A percentile compares a stretch with the other conserved stretches of the same genome.
Evolutionary conservation across 2,329 filamentous ascomycete species (phyloP).

Genomic region (Nothopassalora personata): DNA sequence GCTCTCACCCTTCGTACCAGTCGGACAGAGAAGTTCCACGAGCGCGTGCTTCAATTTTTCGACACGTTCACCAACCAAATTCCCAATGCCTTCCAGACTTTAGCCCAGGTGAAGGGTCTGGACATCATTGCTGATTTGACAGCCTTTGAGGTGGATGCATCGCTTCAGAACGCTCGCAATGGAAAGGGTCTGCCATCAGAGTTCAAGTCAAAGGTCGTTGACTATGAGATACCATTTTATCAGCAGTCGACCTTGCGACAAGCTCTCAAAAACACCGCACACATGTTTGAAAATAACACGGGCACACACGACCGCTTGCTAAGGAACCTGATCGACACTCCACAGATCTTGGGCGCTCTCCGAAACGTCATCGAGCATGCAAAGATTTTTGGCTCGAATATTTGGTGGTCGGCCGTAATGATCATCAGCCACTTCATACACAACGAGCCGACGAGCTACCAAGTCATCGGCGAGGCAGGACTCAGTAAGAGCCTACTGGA

Average conservation of each 20-base stretch:
- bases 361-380: constrained; percentile 77
- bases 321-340: constrained; percentile 90
- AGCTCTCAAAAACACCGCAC: constrained; percentile 92
- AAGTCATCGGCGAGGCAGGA: constrained; percentile 89
- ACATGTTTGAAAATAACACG: constrained; percentile 79
- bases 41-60: constrained; percentile 78
- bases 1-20: constrained; percentile 76
- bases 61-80: constrained; percentile 79
- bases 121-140: constrained; percentile 87
- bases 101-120: constrained; percentile 77
- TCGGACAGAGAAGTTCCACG: constrained; percentile 77
- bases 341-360: constrained; percentile 72
- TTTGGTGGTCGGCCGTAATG: constrained; percentile 91
- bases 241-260: constrained; percentile 91
- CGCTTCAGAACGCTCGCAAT: constrained; percentile 59
- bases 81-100: constrained; percentile 74
- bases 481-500: constrained; percentile 82
- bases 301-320: constrained; percentile 85
- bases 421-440: constrained; percentile 96
- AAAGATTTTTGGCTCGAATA: constrained; percentile 76
- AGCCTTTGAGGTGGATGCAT: constrained; percentile 67
- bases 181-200: constrained; percentile 67
- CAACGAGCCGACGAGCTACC: constrained; percentile 96
- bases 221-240: constrained; percentile 89
- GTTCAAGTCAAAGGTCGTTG: constrained; percentile 75